Conservation (phyloP, 352 stramenopile genomes). For the Phytophthora crassamura region DNA sequence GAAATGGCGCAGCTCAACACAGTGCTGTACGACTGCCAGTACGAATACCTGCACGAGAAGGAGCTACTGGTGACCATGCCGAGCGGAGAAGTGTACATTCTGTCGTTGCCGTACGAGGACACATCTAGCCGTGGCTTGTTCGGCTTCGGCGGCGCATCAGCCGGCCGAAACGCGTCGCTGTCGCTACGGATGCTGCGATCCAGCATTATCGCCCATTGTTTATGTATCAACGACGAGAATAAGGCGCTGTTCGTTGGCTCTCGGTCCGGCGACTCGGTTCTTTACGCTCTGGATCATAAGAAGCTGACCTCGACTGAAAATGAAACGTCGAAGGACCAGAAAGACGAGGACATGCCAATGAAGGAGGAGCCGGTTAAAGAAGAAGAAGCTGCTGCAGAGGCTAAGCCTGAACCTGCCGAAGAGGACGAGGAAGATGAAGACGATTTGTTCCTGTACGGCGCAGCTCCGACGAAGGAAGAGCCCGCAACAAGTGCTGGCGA, state of each 20-base stretch:
- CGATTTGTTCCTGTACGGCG: conserved; percentile 80
- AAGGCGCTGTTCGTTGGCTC: conserved; percentile 87
- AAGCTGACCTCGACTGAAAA: conserved; percentile 30
- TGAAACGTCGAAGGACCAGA: conserved; percentile 24
- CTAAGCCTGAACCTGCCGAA: conserved; percentile 29
- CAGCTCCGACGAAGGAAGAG: conserved; percentile 40
- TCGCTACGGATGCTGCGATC: conserved; percentile 65
- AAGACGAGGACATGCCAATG: conserved; percentile 26
- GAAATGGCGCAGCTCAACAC: conserved; percentile 59
- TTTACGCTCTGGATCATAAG: conserved; percentile 67
- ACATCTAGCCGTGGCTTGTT: conserved; percentile 44
- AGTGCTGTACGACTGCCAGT: conserved; percentile 73
- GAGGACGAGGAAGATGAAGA: conserved; percentile 73
- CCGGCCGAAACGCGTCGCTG: conserved; percentile 42
- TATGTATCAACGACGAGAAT: conserved; percentile 65
- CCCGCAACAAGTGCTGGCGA: neutral
- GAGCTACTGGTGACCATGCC: conserved; percentile 72
- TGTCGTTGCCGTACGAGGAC: conserved; percentile 72
- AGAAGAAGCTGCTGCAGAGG: conserved; percentile 11
- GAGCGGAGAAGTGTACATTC: conserved; percentile 65
- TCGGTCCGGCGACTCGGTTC: conserved; percentile 75
- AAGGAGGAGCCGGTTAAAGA: conserved; percentile 38
- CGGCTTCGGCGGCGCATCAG: conserved; percentile 26
- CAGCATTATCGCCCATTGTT: conserved; percentile 55
- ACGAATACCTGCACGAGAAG: conserved; percentile 73